Base-by-base conservation (phyloP, 2,329 filamentous ascomycete genomes). In the Fusarium vanettenii region DNA sequence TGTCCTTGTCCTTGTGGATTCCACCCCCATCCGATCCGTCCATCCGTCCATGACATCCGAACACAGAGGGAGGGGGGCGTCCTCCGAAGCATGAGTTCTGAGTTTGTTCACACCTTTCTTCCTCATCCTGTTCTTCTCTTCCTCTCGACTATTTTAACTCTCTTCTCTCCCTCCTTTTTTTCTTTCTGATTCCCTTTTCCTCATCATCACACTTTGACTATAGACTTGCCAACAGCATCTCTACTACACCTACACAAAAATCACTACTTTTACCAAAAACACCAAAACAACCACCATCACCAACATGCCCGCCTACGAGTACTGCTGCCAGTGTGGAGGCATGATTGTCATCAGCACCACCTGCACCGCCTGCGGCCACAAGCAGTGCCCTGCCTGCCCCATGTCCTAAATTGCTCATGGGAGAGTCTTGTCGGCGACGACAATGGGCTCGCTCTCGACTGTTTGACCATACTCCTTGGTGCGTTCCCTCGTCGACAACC, bases 281-380 rank as follows among this genome's bases (percentile, higher is more conserved):
- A 59, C 55, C 48, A 70, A 69, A 29, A n/a, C 22, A 56, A 11
- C 29, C 60, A 65, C 50, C 64, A 74, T 59, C 72, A 71, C 52
- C 78, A 80, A 76, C 60, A 86, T 86, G 85, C 83, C 85, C 79
- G 82, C 83, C 76, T 86, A 85, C 76, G 85, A 86, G 76, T 87
- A 87, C 82, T 89, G 88, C 86, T 89, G 87, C 85, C 81, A 88
- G 78, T 89, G 87, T 83, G 86, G 86, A 76, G 82, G 84, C 82
- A 87, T 89, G 82, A 88, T 89, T 76, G 87, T 89, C 83, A 89
- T 89, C 83, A 89, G 87, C 86, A 87, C 82, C 80, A 86, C 83
- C 62, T 89, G 87, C 84, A 83, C 81, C 70, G 82, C 84, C 78
- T 89, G 87, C 79, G 82, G 83, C 61, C 87, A 89, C 83, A 80